Conservation (phyloP, 371 early-diverging fungal species). For the Mucor velutinosus region DNA sequence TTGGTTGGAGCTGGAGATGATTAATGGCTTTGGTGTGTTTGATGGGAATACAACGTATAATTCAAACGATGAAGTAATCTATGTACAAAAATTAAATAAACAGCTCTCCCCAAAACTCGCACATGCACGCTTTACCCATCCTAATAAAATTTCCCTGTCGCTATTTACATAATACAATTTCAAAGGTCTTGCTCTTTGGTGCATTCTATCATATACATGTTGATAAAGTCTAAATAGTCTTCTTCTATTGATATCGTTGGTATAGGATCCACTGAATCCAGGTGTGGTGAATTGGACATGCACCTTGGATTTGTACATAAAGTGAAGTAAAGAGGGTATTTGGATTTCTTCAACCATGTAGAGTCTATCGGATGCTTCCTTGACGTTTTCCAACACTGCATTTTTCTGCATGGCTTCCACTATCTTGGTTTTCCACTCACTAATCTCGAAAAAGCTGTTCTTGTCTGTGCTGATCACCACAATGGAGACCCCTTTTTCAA, state of each 20-base stretch:
- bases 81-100: neutral
- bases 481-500: slow-evolving; percentile 70
- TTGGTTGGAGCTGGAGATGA: slow-evolving; percentile 63
- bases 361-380: slow-evolving; percentile 32
- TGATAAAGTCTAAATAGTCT: slow-evolving; percentile 69
- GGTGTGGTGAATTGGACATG: slow-evolving; percentile 75
- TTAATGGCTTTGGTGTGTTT: slow-evolving; percentile 65
- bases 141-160: slow-evolving; percentile 66
- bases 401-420: slow-evolving; percentile 48
- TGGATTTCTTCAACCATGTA: slow-evolving; percentile 63
- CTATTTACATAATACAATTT: slow-evolving; percentile 65
- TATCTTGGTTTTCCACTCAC: slow-evolving; percentile 68
- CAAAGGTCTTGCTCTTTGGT: slow-evolving; percentile 56
- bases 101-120: neutral
- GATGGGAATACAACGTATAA: slow-evolving; percentile 77
- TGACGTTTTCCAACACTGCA: slow-evolving; percentile 26
- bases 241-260: slow-evolving; percentile 35
- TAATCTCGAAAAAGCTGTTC: slow-evolving; percentile 83
- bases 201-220: slow-evolving; percentile 67
- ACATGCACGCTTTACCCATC: slow-evolving; percentile 61
- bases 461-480: slow-evolving; percentile 79
- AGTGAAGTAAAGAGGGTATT: slow-evolving; percentile 73
- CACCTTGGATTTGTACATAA: slow-evolving; percentile 71
- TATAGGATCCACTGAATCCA: slow-evolving; percentile 55
- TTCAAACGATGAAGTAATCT: slow-evolving; percentile 74